phyloP scores from a whole-genome alignment of 768 basidiomycete genomes.

The Cystofilobasidium capitatum region DNA sequence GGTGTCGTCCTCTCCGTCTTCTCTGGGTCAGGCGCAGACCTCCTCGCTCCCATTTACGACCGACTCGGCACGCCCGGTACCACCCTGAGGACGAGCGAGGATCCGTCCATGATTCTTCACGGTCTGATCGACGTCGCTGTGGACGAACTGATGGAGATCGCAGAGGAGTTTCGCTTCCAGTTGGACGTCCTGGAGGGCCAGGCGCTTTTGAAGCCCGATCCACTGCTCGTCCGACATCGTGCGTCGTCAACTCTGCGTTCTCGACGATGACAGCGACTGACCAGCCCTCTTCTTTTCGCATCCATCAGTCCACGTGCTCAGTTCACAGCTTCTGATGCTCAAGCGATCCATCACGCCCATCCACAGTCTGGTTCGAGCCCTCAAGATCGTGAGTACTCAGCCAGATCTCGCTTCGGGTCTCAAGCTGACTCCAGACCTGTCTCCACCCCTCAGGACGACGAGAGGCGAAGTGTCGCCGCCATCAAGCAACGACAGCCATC shows the following conservation, averaged over 20 bases:
- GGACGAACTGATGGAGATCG: conserved; percentile 57
- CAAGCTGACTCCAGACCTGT: no score
- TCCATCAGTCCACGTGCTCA: conserved; percentile 58
- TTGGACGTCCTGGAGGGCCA: conserved; percentile 18
- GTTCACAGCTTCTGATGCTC: conserved; percentile 62
- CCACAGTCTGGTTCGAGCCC: conserved; percentile 57
- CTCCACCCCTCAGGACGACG: conserved; percentile 50
- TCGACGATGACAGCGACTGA: neutral
- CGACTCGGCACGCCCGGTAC: conserved; percentile 55
- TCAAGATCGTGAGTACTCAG: conserved; percentile 33
- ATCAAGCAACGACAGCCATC: conserved; percentile 41
- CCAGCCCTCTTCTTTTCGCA: neutral
- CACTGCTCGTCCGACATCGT: conserved; percentile 16
- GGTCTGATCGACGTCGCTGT: conserved; percentile 61
- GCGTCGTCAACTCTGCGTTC: neutral
- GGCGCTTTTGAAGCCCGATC: conserved; percentile 13
- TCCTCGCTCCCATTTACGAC: conserved; percentile 50
- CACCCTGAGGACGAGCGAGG: conserved; percentile 53
- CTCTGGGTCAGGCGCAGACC: conserved; percentile 42
- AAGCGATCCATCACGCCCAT: conserved; percentile 66
- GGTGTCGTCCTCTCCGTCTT: conserved; percentile 57
- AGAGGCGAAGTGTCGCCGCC: conserved; percentile 57
- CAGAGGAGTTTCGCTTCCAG: conserved; percentile 44
- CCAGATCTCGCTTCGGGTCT: neutral
- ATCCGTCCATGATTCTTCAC: conserved; percentile 60